phyloP scores from a whole-genome alignment of 73 alveolate genomes.

The Strombidium stylifer region DNA sequence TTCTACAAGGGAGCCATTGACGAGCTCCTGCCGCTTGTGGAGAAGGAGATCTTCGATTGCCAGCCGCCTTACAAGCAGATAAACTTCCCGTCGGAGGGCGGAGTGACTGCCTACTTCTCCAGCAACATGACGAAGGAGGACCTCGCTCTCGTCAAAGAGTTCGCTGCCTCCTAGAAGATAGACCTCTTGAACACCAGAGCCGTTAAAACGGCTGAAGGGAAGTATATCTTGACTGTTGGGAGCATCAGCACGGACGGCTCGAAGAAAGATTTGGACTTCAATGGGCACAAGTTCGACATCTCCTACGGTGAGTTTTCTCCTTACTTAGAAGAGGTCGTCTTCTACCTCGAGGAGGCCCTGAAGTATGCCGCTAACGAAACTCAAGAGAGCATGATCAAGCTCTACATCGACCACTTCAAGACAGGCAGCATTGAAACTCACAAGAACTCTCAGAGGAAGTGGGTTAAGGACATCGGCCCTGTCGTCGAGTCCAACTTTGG shows the following conservation, averaged over 20 bases:
- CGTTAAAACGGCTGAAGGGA: conserved; percentile 45
- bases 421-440: conserved; percentile 70
- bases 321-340: conserved; percentile 64
- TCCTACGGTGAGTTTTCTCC: conserved; percentile 83
- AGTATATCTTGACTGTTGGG: conserved; percentile 54
- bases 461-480: conserved; percentile 76
- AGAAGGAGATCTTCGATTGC: conserved; percentile 45
- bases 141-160: conserved; percentile 51
- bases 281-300: conserved; percentile 53
- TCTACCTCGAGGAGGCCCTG: conserved; percentile 70
- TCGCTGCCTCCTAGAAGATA: conserved; percentile 37
- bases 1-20: conserved; percentile 43
- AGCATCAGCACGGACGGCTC: conserved; percentile 22
- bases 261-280: conserved; percentile 11
- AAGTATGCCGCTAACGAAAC: conserved; percentile 57
- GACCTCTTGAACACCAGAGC: conserved; percentile 50
- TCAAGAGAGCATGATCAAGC: conserved; percentile 55
- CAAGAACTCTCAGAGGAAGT: conserved; percentile 68
- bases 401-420: conserved; percentile 66
- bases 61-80: conserved; percentile 42
- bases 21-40: conserved; percentile 38
- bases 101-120: conserved; percentile 70
- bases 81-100: conserved; percentile 57
- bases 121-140: conserved; percentile 49
- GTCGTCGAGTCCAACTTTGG: conserved; percentile 82